Evolutionary conservation across 257 asterid genomes (phyloP), one percentile per base, ranked within the genome.

Genomic region (Handroanthus guayacan): DNA sequence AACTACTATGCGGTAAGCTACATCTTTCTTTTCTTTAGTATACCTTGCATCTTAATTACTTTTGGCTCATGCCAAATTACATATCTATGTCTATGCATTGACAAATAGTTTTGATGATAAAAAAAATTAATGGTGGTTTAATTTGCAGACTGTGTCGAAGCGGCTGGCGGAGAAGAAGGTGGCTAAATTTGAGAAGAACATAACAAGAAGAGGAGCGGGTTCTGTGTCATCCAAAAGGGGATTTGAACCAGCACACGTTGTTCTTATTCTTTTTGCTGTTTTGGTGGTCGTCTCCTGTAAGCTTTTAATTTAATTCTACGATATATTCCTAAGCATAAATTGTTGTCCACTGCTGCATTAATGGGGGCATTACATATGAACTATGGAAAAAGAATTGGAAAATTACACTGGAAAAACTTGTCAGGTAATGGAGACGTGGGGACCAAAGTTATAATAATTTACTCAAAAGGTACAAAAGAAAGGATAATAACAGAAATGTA

Each of bases 181-280:
- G 64, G 97, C 97, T 0, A 91, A 87, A 83, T 93, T 93, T 78
- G 98, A 93, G 87, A 93, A 87, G 86, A 93, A 93, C 75, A 84
- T 93, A 25, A 84, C 92, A 3, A 86, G 83, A 45, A 92, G 97
- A 79, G 99, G 99, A 72, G 43, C 80, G 44, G 89, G 82, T 1
- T 54, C 92, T 44, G n/a, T 65, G 9, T 70, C 93, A 5, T 68
- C 82, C 41, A 92, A 84, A 70, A 83, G 78, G 17, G 50, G 16
- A 12, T 83, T 91, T 37, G 97, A 95, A 61, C 97, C 98, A 0
- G 88, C 97, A 31, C 96, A 91, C 81, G 54, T 88, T 81, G 84
- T 92, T 72, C 95, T 95, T 55, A 78, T 86, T 48, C 96, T 95
- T 82, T 92, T 95, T 55, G 91, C 88, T 0, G 88, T 94, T 78